A percentile compares a stretch with the other conserved stretches of the same genome.
Conservation (phyloP, 1,284 basidiomycete genomes). For the Tetrapyrgos nigripes region DNA sequence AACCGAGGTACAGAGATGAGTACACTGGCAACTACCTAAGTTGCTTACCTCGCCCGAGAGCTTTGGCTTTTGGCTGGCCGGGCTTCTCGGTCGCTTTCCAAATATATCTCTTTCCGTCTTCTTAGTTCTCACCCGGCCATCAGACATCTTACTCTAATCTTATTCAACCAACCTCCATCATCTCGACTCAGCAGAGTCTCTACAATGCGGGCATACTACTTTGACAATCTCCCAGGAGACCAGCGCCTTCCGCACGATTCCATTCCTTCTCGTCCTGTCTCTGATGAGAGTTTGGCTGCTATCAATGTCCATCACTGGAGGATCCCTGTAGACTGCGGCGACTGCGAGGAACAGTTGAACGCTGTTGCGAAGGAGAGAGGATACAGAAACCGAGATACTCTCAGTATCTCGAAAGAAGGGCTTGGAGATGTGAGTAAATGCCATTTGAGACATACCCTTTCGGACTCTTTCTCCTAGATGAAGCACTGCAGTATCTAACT, state of each 20-base stretch:
- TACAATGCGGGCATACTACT: slow-evolving; percentile 82
- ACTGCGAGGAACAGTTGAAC: slow-evolving; percentile 58
- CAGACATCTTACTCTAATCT: not conserved
- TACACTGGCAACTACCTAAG: too few relatives aligned
- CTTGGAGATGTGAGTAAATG: slow-evolving; percentile 68
- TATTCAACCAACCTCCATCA: not conserved
- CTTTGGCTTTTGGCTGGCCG: too few relatives aligned
- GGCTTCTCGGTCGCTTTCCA: too few relatives aligned
- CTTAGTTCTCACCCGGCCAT: too few relatives aligned
- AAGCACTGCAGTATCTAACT: not conserved
- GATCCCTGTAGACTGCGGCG: slow-evolving; percentile 60
- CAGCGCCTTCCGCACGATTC: slow-evolving; percentile 80
- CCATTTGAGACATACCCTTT: too few relatives aligned
- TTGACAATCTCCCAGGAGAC: slow-evolving; percentile 78
- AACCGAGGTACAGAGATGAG: too few relatives aligned
- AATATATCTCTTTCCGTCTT: too few relatives aligned
- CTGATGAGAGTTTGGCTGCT: slow-evolving; percentile 50
- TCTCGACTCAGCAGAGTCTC: not conserved
- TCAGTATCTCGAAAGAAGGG: slow-evolving; percentile 76
- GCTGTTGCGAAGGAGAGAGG: slow-evolving; percentile 66
- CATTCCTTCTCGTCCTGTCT: slow-evolving; percentile 57
- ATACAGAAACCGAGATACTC: slow-evolving; percentile 82
- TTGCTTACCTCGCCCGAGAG: too few relatives aligned
- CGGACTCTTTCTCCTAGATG: not conserved
- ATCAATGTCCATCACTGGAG: slow-evolving; percentile 70